Base-by-base conservation (phyloP, 129 eudicot genomes). In the Pseudognaphalium luteoalbum region DNA sequence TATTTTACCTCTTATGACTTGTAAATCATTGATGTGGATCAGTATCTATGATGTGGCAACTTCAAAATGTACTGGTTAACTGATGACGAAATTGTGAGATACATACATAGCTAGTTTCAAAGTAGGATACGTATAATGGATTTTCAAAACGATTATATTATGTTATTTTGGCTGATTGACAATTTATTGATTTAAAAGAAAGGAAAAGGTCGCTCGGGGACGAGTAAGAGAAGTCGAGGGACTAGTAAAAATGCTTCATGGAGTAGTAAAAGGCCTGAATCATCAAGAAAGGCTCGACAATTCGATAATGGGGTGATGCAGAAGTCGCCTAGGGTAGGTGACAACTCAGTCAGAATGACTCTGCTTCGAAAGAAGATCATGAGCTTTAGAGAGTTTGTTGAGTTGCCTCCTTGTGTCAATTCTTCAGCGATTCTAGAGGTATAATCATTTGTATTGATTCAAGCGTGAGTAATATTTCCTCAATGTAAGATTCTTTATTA, bases 391-490 rank as follows among this genome's bases (percentile, higher is more conserved):
- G 95, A 87, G 64, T 72, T 89, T 51, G 81, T 91, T 59, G 95
- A 89, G 78, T 61, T 95, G 30, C 82, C 96, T 74, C 96, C 89
- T 29, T 85, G 82, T 20, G 47, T 75, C 22, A 79, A 81, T 61
- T 89, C 96, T 2, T 86, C 85, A 80, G 78, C 89, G 39, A 72
- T 85, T 39, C 76, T 73, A 10, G 90, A 95, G 93, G 99, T 95
- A 81, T 22, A n/a, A 20, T 69, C 15, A 41, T 52, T 32, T 64
- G 66, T 2, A 61, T 57, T 44, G 9, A 61, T 30, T 22, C 77
- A 21, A 58, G 28, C 66, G 7, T 63, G 42, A 15, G 47, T 33
- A 65, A 21, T 33, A 5, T 37, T 37, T 74, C 33, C 25, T 74
- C 41, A 12, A 9, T 66, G 17, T 29, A 58, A 33, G 56, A 73